Conservation (phyloP, 345 rosid genomes). For the Syzygium grande region DNA sequence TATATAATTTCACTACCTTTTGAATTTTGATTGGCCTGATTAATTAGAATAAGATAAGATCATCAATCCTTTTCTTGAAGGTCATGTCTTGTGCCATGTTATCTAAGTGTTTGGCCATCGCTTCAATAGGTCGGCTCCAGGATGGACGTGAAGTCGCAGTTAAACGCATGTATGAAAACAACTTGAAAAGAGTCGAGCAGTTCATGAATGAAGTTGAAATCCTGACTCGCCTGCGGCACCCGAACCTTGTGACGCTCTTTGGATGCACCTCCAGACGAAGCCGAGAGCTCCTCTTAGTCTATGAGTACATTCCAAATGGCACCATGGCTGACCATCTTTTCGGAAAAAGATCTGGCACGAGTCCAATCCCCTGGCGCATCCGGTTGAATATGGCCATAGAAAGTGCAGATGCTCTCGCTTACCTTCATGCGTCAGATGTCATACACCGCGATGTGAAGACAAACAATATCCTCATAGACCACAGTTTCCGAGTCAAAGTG, state of each 20-base stretch:
- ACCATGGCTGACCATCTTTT: conserved; percentile 85
- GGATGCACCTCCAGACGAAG: conserved; percentile 80
- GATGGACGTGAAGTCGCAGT: conserved; percentile 85
- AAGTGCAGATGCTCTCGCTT: conserved; percentile 63
- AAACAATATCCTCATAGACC: conserved; percentile 75
- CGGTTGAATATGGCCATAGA: conserved; percentile 73
- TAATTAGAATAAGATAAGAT: background rate
- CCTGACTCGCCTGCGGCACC: conserved; percentile 54
- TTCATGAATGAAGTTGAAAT: conserved; percentile 77
- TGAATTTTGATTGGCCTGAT: background rate
- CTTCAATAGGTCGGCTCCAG: conserved; percentile 42
- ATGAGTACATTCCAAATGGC: conserved; percentile 85
- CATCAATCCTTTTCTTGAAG: background rate
- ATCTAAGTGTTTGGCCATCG: background rate
- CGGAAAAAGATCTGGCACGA: conserved; percentile 31
- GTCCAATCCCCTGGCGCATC: conserved; percentile 59
- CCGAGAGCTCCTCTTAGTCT: conserved; percentile 77
- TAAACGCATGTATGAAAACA: conserved; percentile 63
- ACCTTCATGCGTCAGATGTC: conserved; percentile 55
- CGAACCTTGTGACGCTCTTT: conserved; percentile 54
- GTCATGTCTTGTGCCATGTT: background rate
- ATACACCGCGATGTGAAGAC: conserved; percentile 90
- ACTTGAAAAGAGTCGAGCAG: conserved; percentile 61
- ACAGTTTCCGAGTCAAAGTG: conserved; percentile 53
- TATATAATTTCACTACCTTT: background rate